phyloP scores from a whole-genome alignment of 2,329 filamentous ascomycete species.

The Xylaria polymorpha region DNA sequence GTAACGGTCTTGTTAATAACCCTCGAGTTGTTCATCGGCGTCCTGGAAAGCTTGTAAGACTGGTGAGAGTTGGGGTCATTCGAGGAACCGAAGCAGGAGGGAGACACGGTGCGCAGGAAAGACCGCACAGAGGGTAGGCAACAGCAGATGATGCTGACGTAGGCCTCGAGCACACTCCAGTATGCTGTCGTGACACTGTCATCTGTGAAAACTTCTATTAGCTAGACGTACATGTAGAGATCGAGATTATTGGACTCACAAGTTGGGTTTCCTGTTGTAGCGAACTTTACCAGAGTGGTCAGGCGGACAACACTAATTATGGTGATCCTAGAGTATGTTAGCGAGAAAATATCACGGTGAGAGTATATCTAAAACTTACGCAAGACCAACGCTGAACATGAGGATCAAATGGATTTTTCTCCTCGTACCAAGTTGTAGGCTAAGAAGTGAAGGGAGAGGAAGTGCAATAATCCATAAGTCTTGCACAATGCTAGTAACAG shows the following conservation, averaged over 20 bases:
- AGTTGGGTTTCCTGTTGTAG: constrained; percentile 32
- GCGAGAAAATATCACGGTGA: not conserved
- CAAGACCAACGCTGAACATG: constrained; percentile 34
- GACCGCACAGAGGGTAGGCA: constrained; percentile 33
- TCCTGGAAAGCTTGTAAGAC: constrained; percentile 25
- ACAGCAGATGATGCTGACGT: constrained; percentile 36
- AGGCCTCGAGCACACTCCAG: constrained; percentile 35
- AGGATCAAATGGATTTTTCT: constrained; percentile 30
- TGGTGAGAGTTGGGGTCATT: constrained; percentile 23
- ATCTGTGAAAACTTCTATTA: constrained; percentile 22
- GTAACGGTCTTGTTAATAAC: constrained; percentile 28
- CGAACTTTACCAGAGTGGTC: constrained; percentile 27
- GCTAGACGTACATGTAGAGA: not conserved
- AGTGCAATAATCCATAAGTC: constrained; percentile 31
- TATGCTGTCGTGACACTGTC: constrained; percentile 33
- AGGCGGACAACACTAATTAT: constrained; percentile 29
- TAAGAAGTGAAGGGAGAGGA: constrained; percentile 30
- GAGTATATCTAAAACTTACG: constrained; percentile 24
- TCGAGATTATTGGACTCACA: constrained; percentile 19
- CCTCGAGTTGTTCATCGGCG: constrained; percentile 25
- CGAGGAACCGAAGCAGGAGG: constrained; percentile 29
- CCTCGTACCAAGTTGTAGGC: constrained; percentile 25
- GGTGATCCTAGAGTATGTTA: constrained; percentile 30
- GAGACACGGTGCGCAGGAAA: constrained; percentile 16
- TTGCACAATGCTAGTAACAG: constrained; percentile 27